phyloP scores from a whole-genome alignment of 257 asterid species.

The Solanum stenotomum region DNA sequence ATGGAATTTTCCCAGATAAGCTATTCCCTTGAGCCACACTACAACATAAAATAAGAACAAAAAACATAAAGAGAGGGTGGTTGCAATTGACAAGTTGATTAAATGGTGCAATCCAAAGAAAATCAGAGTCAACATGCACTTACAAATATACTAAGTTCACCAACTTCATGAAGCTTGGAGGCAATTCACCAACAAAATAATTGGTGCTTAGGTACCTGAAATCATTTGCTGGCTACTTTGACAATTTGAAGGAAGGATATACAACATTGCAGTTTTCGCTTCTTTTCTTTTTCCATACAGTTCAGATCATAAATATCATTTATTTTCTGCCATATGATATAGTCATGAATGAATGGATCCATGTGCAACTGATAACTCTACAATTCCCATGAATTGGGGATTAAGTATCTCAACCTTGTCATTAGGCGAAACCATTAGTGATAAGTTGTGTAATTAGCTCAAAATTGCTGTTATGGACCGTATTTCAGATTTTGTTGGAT shows the following conservation, averaged over 20 bases:
- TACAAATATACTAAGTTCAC: accelerated
- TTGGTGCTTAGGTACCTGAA: constrained; percentile 4
- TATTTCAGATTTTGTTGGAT: neutral
- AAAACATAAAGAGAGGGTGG: neutral
- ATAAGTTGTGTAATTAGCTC: neutral
- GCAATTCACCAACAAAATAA: constrained; percentile 3
- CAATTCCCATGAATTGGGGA: neutral
- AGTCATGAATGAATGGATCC: neutral
- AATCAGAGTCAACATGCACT: neutral
- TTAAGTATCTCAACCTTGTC: neutral
- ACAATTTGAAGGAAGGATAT: neutral
- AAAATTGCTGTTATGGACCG: neutral
- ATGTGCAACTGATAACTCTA: neutral
- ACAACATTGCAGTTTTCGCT: neutral
- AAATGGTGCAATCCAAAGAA: neutral
- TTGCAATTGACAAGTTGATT: neutral
- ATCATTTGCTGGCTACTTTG: neutral
- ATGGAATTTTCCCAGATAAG: neutral
- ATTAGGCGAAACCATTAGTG: neutral
- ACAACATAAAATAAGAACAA: neutral
- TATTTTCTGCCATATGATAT: neutral
- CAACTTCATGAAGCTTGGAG: neutral
- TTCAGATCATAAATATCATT: neutral
- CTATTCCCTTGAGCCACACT: neutral
- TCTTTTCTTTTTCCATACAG: neutral